Conservation (phyloP, 2,329 filamentous ascomycete species). For the Colletotrichum cuscutae region DNA sequence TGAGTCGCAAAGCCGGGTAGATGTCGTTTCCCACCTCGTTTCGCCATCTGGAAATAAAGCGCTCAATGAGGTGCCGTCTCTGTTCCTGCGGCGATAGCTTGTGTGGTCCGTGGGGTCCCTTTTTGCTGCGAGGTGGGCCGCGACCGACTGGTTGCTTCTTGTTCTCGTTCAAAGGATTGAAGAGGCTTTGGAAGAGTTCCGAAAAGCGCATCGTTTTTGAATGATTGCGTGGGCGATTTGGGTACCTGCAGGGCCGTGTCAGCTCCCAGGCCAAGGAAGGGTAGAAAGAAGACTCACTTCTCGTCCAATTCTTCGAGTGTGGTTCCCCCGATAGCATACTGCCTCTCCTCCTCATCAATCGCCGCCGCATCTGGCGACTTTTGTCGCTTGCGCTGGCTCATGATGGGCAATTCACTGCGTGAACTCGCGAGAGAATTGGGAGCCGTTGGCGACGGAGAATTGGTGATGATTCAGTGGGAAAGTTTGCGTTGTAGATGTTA, state of each 20-base stretch:
- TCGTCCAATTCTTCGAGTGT: slow-evolving; percentile 55
- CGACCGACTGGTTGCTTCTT: slow-evolving; percentile 77
- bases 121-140: slow-evolving; percentile 63
- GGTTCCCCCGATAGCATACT: slow-evolving; percentile 56
- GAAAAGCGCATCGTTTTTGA: slow-evolving; percentile 85
- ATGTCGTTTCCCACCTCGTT: slow-evolving; percentile 91
- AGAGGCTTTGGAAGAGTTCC: slow-evolving; percentile 79
- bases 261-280: background rate
- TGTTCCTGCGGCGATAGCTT: slow-evolving; percentile 79
- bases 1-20: slow-evolving; percentile 90
- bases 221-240: slow-evolving; percentile 84
- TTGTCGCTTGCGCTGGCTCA: slow-evolving; percentile 45
- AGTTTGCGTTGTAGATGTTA: background rate
- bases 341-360: slow-evolving; percentile 60
- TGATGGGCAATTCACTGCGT: slow-evolving; percentile 34
- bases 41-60: slow-evolving; percentile 89
- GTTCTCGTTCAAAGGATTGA: slow-evolving; percentile 83
- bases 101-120: slow-evolving; percentile 66
- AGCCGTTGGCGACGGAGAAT: background rate
- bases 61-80: slow-evolving; percentile 81
- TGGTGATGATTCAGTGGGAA: too few species aligned
- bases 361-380: slow-evolving; percentile 52
- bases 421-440: background rate
- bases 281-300: slow-evolving; percentile 46
- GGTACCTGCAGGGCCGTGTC: slow-evolving; percentile 66